Evolutionary conservation across 352 stramenopile genomes (phyloP).

Genomic region (Globisporangium megalacanthum): DNA sequence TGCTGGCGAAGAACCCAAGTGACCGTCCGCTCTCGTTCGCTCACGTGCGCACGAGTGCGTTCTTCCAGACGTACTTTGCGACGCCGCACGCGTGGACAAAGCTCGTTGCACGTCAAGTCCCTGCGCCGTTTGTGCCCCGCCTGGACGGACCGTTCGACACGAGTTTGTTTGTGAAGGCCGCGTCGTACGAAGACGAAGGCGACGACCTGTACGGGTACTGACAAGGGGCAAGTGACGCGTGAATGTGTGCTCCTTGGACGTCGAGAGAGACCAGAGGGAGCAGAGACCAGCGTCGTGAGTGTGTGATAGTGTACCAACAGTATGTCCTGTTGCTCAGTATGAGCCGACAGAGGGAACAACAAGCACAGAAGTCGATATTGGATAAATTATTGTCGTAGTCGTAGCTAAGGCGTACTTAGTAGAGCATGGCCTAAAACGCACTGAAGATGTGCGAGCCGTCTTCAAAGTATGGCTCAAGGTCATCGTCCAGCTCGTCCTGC

Average conservation of each 20-base stretch:
- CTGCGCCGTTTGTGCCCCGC: conserved; percentile 55
- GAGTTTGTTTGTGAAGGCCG: conserved; percentile 58
- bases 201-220: conserved; percentile 49
- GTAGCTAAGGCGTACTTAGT: too few relatives aligned
- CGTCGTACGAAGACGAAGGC: conserved; percentile 49
- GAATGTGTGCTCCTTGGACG: too few relatives aligned
- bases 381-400: too few relatives aligned
- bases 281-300: neutral
- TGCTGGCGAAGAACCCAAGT: conserved; percentile 54
- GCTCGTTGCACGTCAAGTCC: conserved; percentile 30
- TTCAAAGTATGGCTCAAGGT: conserved; percentile 54
- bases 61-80: conserved; percentile 43
- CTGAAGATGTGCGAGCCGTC: conserved; percentile 65
- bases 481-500: conserved; percentile 45
- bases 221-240: conserved; percentile 34
- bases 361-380: too few relatives aligned
- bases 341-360: too few relatives aligned
- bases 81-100: conserved; percentile 27
- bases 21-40: conserved; percentile 27
- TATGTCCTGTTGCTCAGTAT: too few relatives aligned
- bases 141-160: conserved; percentile 63
- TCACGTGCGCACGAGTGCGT: conserved; percentile 41
- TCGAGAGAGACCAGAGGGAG: too few relatives aligned
- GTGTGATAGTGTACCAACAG: too few relatives aligned
- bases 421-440: conserved; percentile 53